phyloP scores from a whole-genome alignment of 2,329 filamentous ascomycete genomes.

The Alternaria gaisen region DNA sequence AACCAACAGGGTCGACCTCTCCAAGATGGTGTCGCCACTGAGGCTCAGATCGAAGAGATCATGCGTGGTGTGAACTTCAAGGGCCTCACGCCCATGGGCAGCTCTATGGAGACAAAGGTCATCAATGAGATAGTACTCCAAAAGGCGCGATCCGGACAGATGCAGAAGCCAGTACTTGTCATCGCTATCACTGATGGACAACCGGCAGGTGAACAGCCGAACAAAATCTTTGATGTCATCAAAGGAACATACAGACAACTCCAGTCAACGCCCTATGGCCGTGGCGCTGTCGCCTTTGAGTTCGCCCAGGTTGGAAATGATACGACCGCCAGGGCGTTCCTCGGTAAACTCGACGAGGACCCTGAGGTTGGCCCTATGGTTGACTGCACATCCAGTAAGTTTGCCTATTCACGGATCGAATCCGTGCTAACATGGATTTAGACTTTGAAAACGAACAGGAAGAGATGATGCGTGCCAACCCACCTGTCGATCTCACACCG shows the following conservation, averaged over 20 bases:
- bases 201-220: constrained; percentile 68
- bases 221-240: constrained; percentile 66
- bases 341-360: constrained; percentile 70
- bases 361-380: constrained; percentile 68
- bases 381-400: constrained; percentile 73
- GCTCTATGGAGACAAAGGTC: constrained; percentile 69
- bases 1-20: constrained; percentile 48
- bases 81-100: constrained; percentile 73
- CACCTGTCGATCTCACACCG: constrained; percentile 69
- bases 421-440: constrained; percentile 34
- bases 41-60: constrained; percentile 66
- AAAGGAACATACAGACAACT: constrained; percentile 54
- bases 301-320: constrained; percentile 76
- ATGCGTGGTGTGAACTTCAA: constrained; percentile 68
- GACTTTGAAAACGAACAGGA: constrained; percentile 74
- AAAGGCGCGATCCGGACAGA: constrained; percentile 61
- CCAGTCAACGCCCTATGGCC: constrained; percentile 61
- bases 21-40: constrained; percentile 64
- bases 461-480: constrained; percentile 69
- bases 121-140: constrained; percentile 67
- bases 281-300: constrained; percentile 70
- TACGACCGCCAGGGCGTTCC: constrained; percentile 69
- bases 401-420: neutral
- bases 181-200: constrained; percentile 74
- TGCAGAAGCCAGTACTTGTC: constrained; percentile 71